Conservation (phyloP, 306 rosid genomes). For the Quercus bicolor region DNA sequence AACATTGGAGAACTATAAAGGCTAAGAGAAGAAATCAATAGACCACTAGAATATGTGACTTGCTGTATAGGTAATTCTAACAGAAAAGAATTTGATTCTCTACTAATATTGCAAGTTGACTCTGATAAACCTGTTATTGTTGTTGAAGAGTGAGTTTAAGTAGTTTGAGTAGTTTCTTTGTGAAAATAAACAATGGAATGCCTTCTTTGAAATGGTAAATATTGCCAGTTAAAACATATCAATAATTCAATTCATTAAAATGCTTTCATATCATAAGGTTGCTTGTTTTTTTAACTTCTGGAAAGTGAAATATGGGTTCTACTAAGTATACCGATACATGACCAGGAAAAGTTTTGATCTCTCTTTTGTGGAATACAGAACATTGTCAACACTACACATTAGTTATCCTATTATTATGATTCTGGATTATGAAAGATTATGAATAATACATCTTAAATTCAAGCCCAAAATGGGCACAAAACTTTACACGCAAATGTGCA, state of each 20-base stretch:
- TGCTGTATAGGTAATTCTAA: constrained; percentile 12
- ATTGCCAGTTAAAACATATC: neutral
- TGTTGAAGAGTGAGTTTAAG: neutral
- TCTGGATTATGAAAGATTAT: neutral
- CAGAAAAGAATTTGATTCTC: neutral
- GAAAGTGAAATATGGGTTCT: neutral
- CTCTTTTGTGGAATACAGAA: neutral
- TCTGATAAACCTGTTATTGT: constrained; percentile 4
- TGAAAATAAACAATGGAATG: neutral
- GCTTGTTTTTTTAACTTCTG: neutral
- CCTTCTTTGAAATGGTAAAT: neutral
- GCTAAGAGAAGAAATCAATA: constrained; percentile 3
- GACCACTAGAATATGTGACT: constrained; percentile 5
- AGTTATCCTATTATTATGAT: neutral
- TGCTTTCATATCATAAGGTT: neutral
- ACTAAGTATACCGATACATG: neutral
- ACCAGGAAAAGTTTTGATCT: neutral
- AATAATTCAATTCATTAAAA: neutral
- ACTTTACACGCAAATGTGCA: neutral
- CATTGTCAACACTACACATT: neutral
- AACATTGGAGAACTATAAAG: neutral
- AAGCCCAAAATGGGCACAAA: neutral
- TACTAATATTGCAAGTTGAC: neutral
- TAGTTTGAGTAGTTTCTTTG: neutral
- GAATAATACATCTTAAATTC: neutral